Evolutionary conservation across 202 grass and related monocot species (phyloP).

Genomic region (Brachypodium distachyon): DNA sequence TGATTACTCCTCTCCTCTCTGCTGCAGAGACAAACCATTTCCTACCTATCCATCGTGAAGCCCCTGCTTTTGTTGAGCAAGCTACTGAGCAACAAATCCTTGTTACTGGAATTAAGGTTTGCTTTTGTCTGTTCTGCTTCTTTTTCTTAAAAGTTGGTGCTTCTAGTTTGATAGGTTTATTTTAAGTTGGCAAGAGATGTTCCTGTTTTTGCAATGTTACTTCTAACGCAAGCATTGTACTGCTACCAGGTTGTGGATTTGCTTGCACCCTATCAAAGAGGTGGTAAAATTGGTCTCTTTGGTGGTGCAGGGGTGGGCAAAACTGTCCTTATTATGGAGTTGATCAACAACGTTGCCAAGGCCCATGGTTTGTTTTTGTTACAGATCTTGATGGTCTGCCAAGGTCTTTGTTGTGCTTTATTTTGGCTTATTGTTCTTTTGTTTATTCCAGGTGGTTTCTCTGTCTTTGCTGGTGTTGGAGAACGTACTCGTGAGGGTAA

Average conservation of each 20-base stretch:
- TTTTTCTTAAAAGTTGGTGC: background rate
- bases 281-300: slow-evolving; percentile 96
- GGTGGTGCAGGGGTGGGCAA: slow-evolving; percentile 97
- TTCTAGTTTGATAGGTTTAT: background rate
- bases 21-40: slow-evolving; percentile 61
- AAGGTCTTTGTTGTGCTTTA: slow-evolving; percentile 14
- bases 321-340: slow-evolving; percentile 97
- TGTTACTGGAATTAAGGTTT: slow-evolving; percentile 94
- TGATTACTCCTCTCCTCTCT: slow-evolving; percentile 21
- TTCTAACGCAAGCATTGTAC: background rate
- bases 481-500: slow-evolving; percentile 96
- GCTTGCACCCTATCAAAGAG: slow-evolving; percentile 92
- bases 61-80: slow-evolving; percentile 88
- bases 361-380: slow-evolving; percentile 61
- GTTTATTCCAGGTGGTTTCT: slow-evolving; percentile 79
- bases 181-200: background rate
- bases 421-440: background rate
- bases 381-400: background rate
- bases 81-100: slow-evolving; percentile 91
- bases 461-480: slow-evolving; percentile 95
- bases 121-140: background rate
- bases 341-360: slow-evolving; percentile 96
- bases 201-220: background rate
- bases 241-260: slow-evolving; percentile 74
- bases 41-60: slow-evolving; percentile 90